Evolutionary conservation across 1,139 yeast species (phyloP).

Genomic region (Hyphopichia burtonii): DNA sequence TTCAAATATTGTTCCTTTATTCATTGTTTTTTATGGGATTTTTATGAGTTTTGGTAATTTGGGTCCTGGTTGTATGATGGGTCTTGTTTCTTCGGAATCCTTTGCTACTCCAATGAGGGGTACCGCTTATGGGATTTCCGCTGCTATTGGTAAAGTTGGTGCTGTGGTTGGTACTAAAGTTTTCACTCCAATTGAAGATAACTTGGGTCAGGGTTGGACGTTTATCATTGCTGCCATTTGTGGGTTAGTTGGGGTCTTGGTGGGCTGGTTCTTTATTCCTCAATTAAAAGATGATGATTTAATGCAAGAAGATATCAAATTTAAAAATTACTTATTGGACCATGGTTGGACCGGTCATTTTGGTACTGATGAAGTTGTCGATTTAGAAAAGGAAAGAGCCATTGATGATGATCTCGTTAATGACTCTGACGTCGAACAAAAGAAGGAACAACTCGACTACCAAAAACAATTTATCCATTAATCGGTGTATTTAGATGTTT

Average conservation of each 20-base stretch:
- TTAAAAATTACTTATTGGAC: slow-evolving; percentile 58
- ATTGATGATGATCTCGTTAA: slow-evolving; percentile 4
- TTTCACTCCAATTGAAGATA: slow-evolving; percentile 41
- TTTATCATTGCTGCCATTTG: slow-evolving; percentile 67
- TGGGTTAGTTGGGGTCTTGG: slow-evolving; percentile 65
- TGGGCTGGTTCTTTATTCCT: slow-evolving; percentile 63
- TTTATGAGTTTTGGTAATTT: slow-evolving; percentile 58
- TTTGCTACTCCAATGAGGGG: slow-evolving; percentile 79
- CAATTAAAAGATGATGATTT: slow-evolving; percentile 67
- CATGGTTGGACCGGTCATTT: slow-evolving; percentile 67
- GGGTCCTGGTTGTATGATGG: slow-evolving; percentile 79
- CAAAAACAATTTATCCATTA: not conserved
- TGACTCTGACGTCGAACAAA: slow-evolving; percentile 1
- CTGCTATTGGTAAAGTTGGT: slow-evolving; percentile 52
- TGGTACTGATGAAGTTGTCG: slow-evolving; percentile 38
- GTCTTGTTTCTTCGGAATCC: slow-evolving; percentile 64
- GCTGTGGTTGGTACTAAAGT: slow-evolving; percentile 49
- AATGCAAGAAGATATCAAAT: slow-evolving; percentile 61
- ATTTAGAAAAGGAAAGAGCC: slow-evolving; percentile 9
- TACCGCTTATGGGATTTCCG: slow-evolving; percentile 51
- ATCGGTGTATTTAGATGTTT: not conserved
- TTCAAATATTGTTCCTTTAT: slow-evolving; percentile 38
- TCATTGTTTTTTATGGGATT: slow-evolving; percentile 48
- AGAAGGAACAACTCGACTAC: not conserved
- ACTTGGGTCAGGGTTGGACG: slow-evolving; percentile 33